Evolutionary conservation across 2,329 filamentous ascomycete species (phyloP), one percentile per base, ranked within the genome.

Genomic region (Aureobasidium sp.): DNA sequence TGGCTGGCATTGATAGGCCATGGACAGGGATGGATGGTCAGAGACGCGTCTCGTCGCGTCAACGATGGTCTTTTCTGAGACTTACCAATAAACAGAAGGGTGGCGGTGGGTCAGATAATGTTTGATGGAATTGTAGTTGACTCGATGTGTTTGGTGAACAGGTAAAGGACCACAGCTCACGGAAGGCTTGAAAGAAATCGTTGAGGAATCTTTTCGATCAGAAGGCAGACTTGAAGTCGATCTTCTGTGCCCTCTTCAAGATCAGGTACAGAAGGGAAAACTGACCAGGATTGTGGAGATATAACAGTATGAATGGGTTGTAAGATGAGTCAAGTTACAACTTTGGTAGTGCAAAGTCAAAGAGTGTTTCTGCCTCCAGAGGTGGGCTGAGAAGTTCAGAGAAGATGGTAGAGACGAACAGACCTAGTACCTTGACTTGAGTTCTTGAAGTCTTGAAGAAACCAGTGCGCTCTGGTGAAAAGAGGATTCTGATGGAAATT

Each of bases 131-230:
- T 5, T 9, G 31, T n/a, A 25, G 25, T 42, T 7, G 40, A 25
- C 6, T 8, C 13, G 19, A 33, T 21, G 10, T 17, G 23, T 15
- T 15, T 38, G 37, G 10, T 23, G 27, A 11, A 43, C 3, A 31
- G 25, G 19, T 23, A 13, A 38, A 51, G 17, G 17, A 6, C n/a
- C 11, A 35, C n/a, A 35, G 35, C 21, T 23, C 19, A 7, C 4
- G 25, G 50, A 55, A 57, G 53, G 53, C 40, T 57, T 57, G 40
- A 46, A 57, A 57, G 53, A 57, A 29, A 29, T 45, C 37, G 53
- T 57, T 57, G 53, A 57, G 40, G 40, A 45, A 15, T 46, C 27
- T 37, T 35, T 46, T 13, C 29, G 19, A 46, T 19, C 13, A 37
- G 29, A 57, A 35, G 40, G 40, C 1, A 57, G 53, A 46, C 9